These are phyloP conservation scores for Magnolia changhungtana DNA, from an alignment of 164 flowering plant species.

Conservation along the genomic window DNA sequence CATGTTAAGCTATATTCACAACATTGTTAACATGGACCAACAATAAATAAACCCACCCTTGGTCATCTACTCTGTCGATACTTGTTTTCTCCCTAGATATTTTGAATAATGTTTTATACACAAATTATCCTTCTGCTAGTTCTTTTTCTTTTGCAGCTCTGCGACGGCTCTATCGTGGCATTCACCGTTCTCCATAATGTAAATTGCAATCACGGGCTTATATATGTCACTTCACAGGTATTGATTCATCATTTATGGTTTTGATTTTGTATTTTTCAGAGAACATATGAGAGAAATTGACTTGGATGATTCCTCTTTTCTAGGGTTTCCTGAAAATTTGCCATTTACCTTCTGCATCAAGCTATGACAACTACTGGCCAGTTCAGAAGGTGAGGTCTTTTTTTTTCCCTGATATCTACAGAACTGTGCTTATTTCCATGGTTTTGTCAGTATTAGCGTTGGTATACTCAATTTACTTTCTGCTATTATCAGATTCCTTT, in stretches of 20 bases:
- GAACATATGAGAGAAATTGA: background rate
- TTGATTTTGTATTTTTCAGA: background rate
- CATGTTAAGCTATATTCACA: background rate
- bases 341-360: conserved; percentile 72
- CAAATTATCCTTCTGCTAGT: background rate
- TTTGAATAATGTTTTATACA: background rate
- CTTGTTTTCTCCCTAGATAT: background rate
- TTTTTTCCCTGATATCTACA: background rate
- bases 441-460: background rate
- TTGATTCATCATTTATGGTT: background rate
- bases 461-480: background rate
- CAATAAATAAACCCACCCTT: background rate
- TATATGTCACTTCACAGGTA: conserved; percentile 95
- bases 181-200: conserved; percentile 97
- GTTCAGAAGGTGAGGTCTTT: conserved; percentile 70
- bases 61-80: too few species aligned
- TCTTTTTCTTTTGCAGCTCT: conserved; percentile 49
- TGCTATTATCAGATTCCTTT: conserved; percentile 62
- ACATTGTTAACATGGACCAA: background rate
- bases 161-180: conserved; percentile 92
- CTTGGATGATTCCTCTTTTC: conserved; percentile 5
- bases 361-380: conserved; percentile 95
- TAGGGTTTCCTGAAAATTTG: conserved; percentile 94
- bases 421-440: background rate
- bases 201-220: conserved; percentile 94